Conservation (phyloP, 176 grass and related monocot species). For the Raddia distichophylla region DNA sequence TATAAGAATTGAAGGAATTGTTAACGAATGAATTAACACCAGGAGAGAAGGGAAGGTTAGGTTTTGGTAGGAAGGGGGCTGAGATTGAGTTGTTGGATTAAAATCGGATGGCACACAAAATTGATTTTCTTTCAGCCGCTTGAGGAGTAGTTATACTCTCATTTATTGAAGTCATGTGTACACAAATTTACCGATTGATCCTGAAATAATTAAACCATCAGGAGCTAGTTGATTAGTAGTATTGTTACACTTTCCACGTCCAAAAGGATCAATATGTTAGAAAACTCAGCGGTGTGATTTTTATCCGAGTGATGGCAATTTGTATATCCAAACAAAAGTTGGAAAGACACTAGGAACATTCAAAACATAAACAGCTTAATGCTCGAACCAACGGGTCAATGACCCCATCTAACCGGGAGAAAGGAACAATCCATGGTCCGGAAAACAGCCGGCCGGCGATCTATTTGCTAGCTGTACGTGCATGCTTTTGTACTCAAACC, state of each 20-base stretch:
- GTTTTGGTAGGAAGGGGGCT: no score
- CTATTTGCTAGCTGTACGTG: constrained; percentile 28
- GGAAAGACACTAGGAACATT: constrained; percentile 12
- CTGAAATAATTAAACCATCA: not conserved
- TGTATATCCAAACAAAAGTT: constrained; percentile 2
- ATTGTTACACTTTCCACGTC: not conserved
- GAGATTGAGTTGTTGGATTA: no score
- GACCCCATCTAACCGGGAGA: constrained; percentile 24
- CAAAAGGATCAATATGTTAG: no score
- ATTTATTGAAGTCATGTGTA: no score
- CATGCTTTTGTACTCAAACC: constrained; percentile 41
- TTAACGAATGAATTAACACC: no score
- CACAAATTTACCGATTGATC: not conserved
- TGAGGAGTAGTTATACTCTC: no score
- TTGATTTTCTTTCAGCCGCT: no score
- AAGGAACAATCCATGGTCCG: constrained; percentile 40
- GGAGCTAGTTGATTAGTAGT: not conserved
- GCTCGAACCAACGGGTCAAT: not conserved
- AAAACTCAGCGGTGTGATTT: not conserved
- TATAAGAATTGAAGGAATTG: no score
- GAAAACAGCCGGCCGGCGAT: constrained; percentile 52
- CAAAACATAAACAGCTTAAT: not conserved
- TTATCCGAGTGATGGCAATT: not conserved
- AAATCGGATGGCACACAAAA: no score
- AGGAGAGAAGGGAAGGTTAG: no score